Evolutionary conservation across 495 filamentous ascomycete genomes (phyloP).

Genomic region (Neurospora sublineolata): DNA sequence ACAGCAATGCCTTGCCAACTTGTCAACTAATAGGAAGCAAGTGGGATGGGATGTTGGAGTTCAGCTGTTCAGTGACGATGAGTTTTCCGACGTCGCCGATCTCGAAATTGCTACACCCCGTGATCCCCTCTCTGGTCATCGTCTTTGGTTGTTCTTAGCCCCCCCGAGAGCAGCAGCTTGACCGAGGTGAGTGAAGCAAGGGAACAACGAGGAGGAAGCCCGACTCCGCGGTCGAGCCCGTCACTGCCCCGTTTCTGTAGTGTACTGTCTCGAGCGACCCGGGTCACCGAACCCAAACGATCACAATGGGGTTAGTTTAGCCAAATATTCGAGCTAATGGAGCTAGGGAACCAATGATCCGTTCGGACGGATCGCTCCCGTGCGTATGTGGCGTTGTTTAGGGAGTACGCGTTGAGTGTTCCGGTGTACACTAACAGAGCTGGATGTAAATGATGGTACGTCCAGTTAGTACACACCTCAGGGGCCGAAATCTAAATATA

Average conservation of each 20-base stretch:
- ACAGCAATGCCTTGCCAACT: neutral
- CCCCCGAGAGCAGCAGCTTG: neutral
- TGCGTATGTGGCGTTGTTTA: neutral
- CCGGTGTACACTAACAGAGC: neutral
- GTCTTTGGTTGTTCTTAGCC: too few species aligned
- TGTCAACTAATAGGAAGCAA: neutral
- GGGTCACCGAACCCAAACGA: neutral
- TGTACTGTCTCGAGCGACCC: neutral
- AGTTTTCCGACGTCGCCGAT: neutral
- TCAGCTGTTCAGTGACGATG: neutral
- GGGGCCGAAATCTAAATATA: neutral
- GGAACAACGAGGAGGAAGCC: neutral
- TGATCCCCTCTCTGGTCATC: too few species aligned
- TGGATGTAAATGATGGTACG: neutral
- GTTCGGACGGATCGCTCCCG: neutral
- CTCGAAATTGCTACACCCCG: neutral
- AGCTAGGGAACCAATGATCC: neutral
- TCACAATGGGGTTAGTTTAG: neutral
- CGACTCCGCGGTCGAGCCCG: neutral
- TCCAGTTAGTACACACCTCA: neutral
- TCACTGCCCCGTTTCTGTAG: neutral
- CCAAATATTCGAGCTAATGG: neutral
- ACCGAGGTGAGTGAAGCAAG: neutral
- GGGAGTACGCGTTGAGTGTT: neutral
- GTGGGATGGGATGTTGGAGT: neutral